A percentile compares a stretch with the other conserved stretches of the same genome.
Evolutionary conservation across 2,329 filamentous ascomycete genomes (phyloP).

Genomic region (Stachybotrys elegans): DNA sequence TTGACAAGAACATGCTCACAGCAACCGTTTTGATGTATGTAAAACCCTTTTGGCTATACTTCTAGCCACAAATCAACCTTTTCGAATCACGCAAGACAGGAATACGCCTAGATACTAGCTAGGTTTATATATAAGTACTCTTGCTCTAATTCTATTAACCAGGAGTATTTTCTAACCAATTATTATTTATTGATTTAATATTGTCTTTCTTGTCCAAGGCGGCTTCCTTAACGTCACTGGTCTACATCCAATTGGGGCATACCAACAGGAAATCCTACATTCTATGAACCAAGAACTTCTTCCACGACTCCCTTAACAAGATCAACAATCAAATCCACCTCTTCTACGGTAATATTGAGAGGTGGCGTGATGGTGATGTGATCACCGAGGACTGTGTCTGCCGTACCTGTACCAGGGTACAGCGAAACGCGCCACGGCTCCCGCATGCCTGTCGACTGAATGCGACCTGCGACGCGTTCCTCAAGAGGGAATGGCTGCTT

Average conservation of each 20-base stretch:
- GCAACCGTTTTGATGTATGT: too few relatives aligned
- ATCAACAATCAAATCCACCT: constrained; percentile 9
- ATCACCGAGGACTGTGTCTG: constrained; percentile 57
- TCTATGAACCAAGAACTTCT: not conserved
- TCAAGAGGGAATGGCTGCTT: constrained; percentile 12
- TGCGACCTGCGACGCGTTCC: not conserved
- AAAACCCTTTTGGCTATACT: too few relatives aligned
- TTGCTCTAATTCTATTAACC: not conserved
- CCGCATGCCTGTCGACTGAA: not conserved
- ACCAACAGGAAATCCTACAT: too few relatives aligned
- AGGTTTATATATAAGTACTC: not conserved
- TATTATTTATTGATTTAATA: too few relatives aligned
- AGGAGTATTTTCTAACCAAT: too few relatives aligned
- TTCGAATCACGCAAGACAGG: too few relatives aligned
- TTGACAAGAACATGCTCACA: too few relatives aligned
- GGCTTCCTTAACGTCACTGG: too few relatives aligned
- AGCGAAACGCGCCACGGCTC: not conserved
- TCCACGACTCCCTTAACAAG: not conserved
- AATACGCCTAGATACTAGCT: too few relatives aligned
- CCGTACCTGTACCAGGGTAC: constrained; percentile 60
- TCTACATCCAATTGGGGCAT: too few relatives aligned
- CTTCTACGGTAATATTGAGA: constrained; percentile 50
- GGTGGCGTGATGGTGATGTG: constrained; percentile 66
- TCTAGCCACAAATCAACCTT: too few relatives aligned
- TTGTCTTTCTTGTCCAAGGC: too few relatives aligned